Conservation (phyloP, 306 rosid species). For the Vachellia collinsii region DNA sequence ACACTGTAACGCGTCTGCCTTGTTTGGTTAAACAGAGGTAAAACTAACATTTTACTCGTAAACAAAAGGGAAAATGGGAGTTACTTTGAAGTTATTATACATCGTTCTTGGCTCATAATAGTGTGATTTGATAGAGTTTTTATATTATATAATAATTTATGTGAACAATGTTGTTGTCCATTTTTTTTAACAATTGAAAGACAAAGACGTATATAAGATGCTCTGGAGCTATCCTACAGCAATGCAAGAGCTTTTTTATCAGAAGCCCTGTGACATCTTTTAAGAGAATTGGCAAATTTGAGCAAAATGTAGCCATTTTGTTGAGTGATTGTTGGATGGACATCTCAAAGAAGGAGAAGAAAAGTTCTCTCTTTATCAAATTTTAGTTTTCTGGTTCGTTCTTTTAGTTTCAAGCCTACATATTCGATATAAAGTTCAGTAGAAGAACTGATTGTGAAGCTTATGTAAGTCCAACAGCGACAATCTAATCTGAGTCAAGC, state of each 20-base stretch:
- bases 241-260: background rate
- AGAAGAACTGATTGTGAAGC: background rate
- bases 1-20: background rate
- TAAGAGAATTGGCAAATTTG: background rate
- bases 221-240: background rate
- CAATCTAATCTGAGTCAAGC: background rate
- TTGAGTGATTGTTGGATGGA: background rate
- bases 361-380: background rate
- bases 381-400: background rate
- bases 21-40: background rate
- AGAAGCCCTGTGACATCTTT: background rate
- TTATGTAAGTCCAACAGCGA: background rate
- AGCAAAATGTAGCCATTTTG: background rate
- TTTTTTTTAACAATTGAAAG: background rate
- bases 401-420: background rate
- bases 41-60: background rate
- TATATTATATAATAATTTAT: background rate
- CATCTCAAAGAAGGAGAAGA: background rate
- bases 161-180: background rate
- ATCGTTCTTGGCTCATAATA: background rate
- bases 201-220: background rate
- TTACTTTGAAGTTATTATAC: background rate
- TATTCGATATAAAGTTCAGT: background rate
- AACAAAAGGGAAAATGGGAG: background rate
- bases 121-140: background rate